Percentiles rank a stretch among this genome's conserved stretches.
Evolutionary conservation across 495 filamentous ascomycete species (phyloP).

Genomic region (Astrothelium subdiscretum): DNA sequence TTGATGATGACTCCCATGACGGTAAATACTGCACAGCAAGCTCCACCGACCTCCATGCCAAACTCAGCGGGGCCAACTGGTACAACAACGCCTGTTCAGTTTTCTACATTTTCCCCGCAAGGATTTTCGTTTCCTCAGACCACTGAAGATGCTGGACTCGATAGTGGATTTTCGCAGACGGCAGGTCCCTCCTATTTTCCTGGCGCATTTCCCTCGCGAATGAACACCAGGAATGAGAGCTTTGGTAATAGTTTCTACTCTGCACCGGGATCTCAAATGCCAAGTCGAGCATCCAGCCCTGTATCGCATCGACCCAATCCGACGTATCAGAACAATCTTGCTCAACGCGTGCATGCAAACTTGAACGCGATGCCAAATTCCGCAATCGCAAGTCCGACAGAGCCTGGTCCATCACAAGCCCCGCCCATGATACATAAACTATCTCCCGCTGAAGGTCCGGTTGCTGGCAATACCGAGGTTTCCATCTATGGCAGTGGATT

Average conservation of each 20-base stretch:
- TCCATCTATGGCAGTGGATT: slow-evolving; percentile 73
- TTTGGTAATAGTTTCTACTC: slow-evolving; percentile 37
- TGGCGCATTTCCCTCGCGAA: neutral
- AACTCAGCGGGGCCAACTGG: neutral
- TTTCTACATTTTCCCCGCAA: neutral
- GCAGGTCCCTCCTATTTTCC: neutral
- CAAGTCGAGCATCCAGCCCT: slow-evolving; percentile 41
- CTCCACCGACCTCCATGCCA: neutral
- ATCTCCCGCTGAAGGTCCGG: slow-evolving; percentile 70
- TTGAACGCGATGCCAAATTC: neutral
- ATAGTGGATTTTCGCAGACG: neutral
- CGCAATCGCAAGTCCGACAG: neutral
- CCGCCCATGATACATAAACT: slow-evolving; percentile 61
- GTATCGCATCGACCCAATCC: slow-evolving; percentile 6
- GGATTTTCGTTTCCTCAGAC: neutral
- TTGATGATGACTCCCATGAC: slow-evolving; percentile 66
- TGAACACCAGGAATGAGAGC: neutral
- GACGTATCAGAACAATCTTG: neutral
- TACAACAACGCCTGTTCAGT: neutral
- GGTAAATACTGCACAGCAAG: slow-evolving; percentile 4
- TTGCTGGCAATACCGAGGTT: slow-evolving; percentile 73
- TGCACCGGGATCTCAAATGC: slow-evolving; percentile 52
- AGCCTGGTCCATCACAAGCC: neutral
- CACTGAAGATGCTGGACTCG: neutral
- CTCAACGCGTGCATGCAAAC: neutral